Conservation (phyloP, 2,329 filamentous ascomycete species). For the Microdochium trichocladiopsis region DNA sequence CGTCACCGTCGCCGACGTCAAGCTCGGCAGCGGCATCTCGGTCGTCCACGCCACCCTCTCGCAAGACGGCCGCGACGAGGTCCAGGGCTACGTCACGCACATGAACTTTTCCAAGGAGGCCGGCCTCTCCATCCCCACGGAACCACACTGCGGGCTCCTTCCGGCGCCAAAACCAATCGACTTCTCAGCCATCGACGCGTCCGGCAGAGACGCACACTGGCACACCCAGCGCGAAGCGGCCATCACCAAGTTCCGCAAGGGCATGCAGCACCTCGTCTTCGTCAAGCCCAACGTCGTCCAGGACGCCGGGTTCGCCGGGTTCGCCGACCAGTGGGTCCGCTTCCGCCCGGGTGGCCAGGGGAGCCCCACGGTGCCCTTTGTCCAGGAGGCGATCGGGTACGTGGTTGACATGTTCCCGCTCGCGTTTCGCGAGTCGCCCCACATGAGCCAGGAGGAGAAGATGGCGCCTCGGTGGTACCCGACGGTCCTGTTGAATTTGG, state of each 20-base stretch:
- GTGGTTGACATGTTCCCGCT: slow-evolving; percentile 55
- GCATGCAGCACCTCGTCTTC: background rate
- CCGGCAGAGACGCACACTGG: background rate
- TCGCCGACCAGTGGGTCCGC: background rate
- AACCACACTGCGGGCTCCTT: slow-evolving; percentile 1
- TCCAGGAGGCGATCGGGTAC: slow-evolving; percentile 50
- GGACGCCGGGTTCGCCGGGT: background rate
- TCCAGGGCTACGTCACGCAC: slow-evolving; percentile 11
- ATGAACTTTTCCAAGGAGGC: slow-evolving; percentile 16
- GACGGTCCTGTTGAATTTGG: slow-evolving; percentile 57
- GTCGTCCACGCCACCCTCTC: slow-evolving; percentile 34
- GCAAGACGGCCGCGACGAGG: slow-evolving; percentile 30
- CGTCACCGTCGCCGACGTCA: slow-evolving; percentile 30
- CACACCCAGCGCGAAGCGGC: background rate
- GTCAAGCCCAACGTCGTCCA: background rate
- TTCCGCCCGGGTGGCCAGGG: background rate
- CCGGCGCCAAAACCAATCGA: background rate
- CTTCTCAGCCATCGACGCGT: slow-evolving; percentile 1
- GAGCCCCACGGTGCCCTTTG: slow-evolving; percentile 32
- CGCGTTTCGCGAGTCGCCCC: background rate
- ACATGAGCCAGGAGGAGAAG: slow-evolving; percentile 21
- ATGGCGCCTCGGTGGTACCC: slow-evolving; percentile 50
- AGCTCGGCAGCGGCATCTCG: slow-evolving; percentile 31
- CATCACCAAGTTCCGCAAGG: background rate
- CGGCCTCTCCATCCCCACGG: background rate